phyloP scores from a whole-genome alignment of 2,329 filamentous ascomycete species.

The Sarocladium brachiariae region DNA sequence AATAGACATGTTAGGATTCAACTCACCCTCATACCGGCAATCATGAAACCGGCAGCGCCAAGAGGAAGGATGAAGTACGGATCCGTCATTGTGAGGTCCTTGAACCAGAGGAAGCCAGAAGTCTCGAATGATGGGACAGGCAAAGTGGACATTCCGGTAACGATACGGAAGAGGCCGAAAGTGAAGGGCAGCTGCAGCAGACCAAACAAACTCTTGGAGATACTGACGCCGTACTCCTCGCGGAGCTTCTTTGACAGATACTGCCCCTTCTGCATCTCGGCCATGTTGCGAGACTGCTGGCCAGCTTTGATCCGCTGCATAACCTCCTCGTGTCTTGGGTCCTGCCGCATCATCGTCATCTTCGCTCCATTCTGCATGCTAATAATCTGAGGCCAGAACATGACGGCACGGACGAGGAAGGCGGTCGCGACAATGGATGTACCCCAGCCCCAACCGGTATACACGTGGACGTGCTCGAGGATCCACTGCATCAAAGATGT shows the following conservation, averaged over 20 bases:
- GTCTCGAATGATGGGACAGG: constrained; percentile 73
- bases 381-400: constrained; percentile 55
- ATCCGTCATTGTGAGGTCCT: constrained; percentile 68
- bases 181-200: constrained; percentile 56
- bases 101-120: constrained; percentile 71
- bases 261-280: constrained; percentile 28
- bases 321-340: constrained; percentile 44
- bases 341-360: constrained; percentile 48
- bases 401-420: constrained; percentile 53
- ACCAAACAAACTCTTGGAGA: constrained; percentile 29
- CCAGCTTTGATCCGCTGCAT: constrained; percentile 41
- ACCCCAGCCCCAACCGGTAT: constrained; percentile 74
- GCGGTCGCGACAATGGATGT: constrained; percentile 62
- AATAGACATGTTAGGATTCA: neutral
- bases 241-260: constrained; percentile 29
- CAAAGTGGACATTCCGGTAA: constrained; percentile 66
- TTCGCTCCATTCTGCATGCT: constrained; percentile 39
- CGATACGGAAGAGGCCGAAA: constrained; percentile 72
- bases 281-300: constrained; percentile 23
- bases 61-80: constrained; percentile 71
- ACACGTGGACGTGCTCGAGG: constrained; percentile 79
- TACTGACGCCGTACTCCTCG: constrained; percentile 28
- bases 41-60: constrained; percentile 49
- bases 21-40: constrained; percentile 46
- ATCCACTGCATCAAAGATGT: constrained; percentile 66